Evolutionary conservation across 345 rosid genomes (phyloP).

Genomic region (Fremontodendron californicum): DNA sequence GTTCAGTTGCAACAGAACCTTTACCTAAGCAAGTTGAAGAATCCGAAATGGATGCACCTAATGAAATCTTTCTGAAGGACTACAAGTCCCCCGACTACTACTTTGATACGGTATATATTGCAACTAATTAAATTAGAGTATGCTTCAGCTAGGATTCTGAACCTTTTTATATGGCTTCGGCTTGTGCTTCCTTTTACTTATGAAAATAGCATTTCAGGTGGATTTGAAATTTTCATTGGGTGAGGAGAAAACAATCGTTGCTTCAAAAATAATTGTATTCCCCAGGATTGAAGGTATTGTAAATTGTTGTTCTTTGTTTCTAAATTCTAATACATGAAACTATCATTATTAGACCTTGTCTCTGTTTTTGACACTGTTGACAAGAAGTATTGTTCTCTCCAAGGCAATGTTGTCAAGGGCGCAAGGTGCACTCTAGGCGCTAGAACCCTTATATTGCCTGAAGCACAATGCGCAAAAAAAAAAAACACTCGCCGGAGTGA

Average conservation of each 20-base stretch:
- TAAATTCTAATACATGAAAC: not conserved
- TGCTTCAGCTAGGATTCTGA: not conserved
- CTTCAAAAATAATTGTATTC: conserved; percentile 64
- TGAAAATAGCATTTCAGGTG: conserved; percentile 46
- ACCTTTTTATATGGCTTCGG: conserved; percentile 13
- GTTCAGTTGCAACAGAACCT: conserved; percentile 71
- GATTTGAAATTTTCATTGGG: conserved; percentile 77
- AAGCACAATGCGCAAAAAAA: no score
- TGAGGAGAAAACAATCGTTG: conserved; percentile 91
- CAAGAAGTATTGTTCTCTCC: not conserved
- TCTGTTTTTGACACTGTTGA: not conserved
- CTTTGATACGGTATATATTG: conserved; percentile 61
- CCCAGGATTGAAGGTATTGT: conserved; percentile 80
- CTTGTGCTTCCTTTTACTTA: conserved; percentile 10
- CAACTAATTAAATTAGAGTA: not conserved
- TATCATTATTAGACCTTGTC: not conserved
- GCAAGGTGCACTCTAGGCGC: no score
- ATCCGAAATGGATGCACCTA: conserved; percentile 74
- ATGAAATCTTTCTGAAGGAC: conserved; percentile 91
- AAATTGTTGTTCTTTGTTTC: not conserved
- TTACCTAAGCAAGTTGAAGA: conserved; percentile 56
- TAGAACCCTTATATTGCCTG: no score
- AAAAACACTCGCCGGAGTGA: no score
- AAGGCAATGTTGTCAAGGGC: no score
- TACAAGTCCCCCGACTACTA: conserved; percentile 89